Evolutionary conservation across 306 rosid genomes (phyloP).

Genomic region (Citrullus amarus): DNA sequence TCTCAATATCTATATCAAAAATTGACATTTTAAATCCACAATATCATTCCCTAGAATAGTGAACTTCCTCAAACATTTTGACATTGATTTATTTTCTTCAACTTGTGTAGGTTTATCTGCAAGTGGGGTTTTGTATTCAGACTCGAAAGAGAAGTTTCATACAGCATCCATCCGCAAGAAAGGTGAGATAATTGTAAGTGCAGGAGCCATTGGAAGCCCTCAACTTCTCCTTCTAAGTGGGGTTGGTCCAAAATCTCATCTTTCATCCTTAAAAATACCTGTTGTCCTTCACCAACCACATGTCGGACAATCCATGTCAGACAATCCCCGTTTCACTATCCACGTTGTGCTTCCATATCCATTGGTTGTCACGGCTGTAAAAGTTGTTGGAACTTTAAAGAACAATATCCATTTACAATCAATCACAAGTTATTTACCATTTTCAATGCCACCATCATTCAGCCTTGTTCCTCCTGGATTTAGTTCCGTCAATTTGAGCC

Average conservation of each 20-base stretch:
- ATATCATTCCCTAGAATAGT: too few species aligned
- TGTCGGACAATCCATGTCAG: conserved; percentile 16
- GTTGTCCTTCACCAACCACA: conserved; percentile 8
- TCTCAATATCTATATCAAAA: too few species aligned
- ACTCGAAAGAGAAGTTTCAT: conserved; percentile 12
- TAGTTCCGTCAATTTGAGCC: not conserved
- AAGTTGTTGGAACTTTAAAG: not conserved
- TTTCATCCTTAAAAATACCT: conserved; percentile 7
- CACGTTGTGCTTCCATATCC: not conserved
- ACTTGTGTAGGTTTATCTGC: not conserved
- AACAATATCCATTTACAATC: conserved; percentile 5
- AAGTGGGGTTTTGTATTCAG: conserved; percentile 15
- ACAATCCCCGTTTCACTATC: conserved; percentile 7
- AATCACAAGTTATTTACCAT: not conserved
- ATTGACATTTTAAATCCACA: too few species aligned
- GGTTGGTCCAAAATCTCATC: conserved; percentile 13
- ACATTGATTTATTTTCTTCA: not conserved
- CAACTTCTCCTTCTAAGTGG: conserved; percentile 20
- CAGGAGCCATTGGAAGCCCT: conserved; percentile 24
- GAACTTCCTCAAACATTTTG: not conserved
- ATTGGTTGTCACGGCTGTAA: not conserved
- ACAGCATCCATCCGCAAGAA: conserved; percentile 7
- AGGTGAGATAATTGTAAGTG: conserved; percentile 21
- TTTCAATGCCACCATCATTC: not conserved
- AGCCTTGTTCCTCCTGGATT: not conserved